Evolutionary conservation across 2,329 filamentous ascomycete genomes (phyloP), one percentile per base, ranked within the genome.

Genomic region (Aspergillus clavatus): DNA sequence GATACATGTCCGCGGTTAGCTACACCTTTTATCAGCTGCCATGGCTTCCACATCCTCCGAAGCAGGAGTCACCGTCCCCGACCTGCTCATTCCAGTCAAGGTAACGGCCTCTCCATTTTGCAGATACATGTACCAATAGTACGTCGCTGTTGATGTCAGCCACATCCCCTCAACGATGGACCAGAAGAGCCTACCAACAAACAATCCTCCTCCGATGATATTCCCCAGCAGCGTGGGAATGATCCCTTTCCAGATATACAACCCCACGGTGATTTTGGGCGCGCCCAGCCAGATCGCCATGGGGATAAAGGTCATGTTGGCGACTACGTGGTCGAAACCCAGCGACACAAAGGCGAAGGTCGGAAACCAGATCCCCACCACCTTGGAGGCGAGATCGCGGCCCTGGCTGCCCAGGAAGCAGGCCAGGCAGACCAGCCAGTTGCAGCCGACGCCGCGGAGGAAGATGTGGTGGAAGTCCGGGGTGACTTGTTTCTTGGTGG

Each of bases 201-300:
- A 80, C 2, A 79, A 33, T 0, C 64, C 68, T 2, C 78, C 78
- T 0, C 78, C 78, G 2, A 81, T 54, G 12, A 77, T 72, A 48
- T 81, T 81, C 0, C 78, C 78, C 2, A 80, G 51, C 2, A 73
- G 49, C 0, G 74, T 69, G 0, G 78, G 79, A 26, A 81, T 74
- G 50, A 80, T 72, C 1, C 71, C 74, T 55, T 81, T 79, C 75
- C 76, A 81, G 49, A 81, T 76, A 45, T 80, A 81, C 31, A 78
- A 63, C 0, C 71, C 66, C 0, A 77, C 69, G 2, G 62, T 70
- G 18, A 80, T 63, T 0, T 62, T 62, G 0, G 73, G 69, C 0
- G 74, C 67, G 0, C 66, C 62, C 0, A 75, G 56, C 63, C 70
- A 81, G 27, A 81, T 78, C 0, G 66, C 75, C 37, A 78, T 56